Evolutionary conservation across 2,329 filamentous ascomycete genomes (phyloP).

Genomic region (Sporothrix globosa): DNA sequence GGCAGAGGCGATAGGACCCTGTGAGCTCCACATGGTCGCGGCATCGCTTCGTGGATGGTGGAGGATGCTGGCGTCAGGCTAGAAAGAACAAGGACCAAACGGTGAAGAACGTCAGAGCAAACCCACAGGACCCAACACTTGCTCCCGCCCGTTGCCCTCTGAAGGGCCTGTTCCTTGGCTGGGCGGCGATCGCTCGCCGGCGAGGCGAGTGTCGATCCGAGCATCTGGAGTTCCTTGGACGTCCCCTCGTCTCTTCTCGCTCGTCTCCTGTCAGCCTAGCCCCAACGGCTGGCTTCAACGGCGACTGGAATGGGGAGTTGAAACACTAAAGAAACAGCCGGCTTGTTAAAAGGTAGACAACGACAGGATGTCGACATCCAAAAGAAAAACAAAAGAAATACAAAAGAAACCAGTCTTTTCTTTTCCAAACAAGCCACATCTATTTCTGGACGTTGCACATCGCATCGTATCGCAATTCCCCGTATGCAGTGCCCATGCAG

Average conservation of each 20-base stretch:
- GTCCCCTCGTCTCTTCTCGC: background rate
- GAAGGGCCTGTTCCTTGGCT: slow-evolving; percentile 11
- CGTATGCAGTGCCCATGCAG: slow-evolving; percentile 9
- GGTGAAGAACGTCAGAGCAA: background rate
- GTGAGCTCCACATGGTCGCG: slow-evolving; percentile 19
- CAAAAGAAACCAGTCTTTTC: background rate
- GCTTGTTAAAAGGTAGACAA: slow-evolving; percentile 7
- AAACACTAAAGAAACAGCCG: slow-evolving; percentile 31
- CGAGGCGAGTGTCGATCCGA: slow-evolving; percentile 9
- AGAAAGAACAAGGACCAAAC: slow-evolving; percentile 14
- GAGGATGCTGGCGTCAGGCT: slow-evolving; percentile 7
- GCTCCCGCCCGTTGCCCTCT: background rate
- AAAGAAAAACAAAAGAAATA: background rate
- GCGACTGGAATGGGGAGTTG: slow-evolving; percentile 29
- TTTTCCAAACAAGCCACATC: background rate
- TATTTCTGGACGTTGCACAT: slow-evolving; percentile 12
- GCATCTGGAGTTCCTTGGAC: slow-evolving; percentile 5
- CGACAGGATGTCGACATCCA: background rate
- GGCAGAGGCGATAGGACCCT: slow-evolving; percentile 11
- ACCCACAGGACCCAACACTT: background rate
- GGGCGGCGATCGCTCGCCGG: slow-evolving; percentile 7
- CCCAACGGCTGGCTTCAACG: background rate
- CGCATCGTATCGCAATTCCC: slow-evolving; percentile 22
- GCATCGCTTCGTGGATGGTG: slow-evolving; percentile 17
- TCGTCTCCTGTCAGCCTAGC: background rate